Evolutionary conservation across 495 filamentous ascomycete species (phyloP).

Genomic region (Tuber aestivum): DNA sequence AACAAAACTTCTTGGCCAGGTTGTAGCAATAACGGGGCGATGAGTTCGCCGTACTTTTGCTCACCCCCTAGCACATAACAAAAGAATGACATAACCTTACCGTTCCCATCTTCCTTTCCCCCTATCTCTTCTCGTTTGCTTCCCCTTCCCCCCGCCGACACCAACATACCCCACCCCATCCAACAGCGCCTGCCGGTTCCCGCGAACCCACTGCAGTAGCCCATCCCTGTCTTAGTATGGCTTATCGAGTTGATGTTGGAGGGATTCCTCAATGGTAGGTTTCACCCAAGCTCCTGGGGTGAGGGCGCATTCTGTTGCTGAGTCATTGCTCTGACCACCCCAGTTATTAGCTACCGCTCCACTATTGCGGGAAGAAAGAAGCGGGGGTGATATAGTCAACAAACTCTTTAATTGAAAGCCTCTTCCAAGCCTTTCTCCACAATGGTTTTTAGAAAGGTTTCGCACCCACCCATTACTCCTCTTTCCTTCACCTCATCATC

Average conservation of each 20-base stretch:
- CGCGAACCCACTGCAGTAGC: constrained; percentile 51
- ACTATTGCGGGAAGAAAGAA: neutral
- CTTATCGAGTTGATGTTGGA: constrained; percentile 82
- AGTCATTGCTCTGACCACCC: constrained; percentile 55
- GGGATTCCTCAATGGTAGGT: constrained; percentile 61
- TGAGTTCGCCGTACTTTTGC: too few species aligned
- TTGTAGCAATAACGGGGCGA: too few species aligned
- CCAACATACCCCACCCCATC: neutral
- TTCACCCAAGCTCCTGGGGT: constrained; percentile 74
- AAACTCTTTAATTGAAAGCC: constrained; percentile 41
- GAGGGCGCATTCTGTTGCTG: constrained; percentile 53
- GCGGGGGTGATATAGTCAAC: constrained; percentile 17
- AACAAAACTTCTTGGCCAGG: too few species aligned
- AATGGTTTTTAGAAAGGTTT: constrained; percentile 48
- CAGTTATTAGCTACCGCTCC: neutral
- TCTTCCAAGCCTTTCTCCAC: constrained; percentile 46
- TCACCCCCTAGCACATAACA: neutral
- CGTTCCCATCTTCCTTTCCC: neutral
- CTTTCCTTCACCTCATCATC: constrained; percentile 19
- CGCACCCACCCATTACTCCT: constrained; percentile 42
- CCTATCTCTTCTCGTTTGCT: neutral
- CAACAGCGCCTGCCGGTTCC: constrained; percentile 48
- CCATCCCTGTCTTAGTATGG: constrained; percentile 65
- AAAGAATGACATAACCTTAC: neutral
- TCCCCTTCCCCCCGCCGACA: neutral